Evolutionary conservation across 192 early-diverging fungal species (phyloP).

Genomic region (Backusella parvicylindrica): DNA sequence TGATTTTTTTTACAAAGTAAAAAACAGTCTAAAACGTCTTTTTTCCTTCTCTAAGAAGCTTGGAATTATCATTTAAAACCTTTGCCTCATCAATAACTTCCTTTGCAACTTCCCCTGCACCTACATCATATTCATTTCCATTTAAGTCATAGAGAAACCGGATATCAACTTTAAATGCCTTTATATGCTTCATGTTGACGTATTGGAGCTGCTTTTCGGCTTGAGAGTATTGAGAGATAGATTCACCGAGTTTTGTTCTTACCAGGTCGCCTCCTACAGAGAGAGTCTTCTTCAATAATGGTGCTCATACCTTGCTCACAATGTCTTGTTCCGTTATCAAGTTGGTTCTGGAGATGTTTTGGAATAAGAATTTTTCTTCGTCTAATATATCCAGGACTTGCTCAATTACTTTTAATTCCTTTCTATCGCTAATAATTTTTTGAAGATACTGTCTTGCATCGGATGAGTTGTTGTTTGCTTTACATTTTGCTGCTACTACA

Average conservation of each 20-base stretch:
- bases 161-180: constrained; percentile 7
- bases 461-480: constrained; percentile 5
- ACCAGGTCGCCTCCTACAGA: constrained; percentile 4
- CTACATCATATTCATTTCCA: background rate
- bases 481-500: constrained; percentile 3
- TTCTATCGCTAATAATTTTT: constrained; percentile 3
- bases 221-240: background rate
- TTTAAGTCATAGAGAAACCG: background rate
- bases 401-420: background rate
- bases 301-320: constrained; percentile 3
- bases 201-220: constrained; percentile 2
- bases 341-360: background rate
- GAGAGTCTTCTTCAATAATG: constrained; percentile 2
- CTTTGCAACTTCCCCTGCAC: background rate
- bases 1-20: too few species aligned
- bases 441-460: constrained; percentile 3
- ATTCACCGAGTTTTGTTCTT: background rate
- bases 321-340: background rate
- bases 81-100: background rate
- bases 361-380: constrained; percentile 6
- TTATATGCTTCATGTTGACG: background rate
- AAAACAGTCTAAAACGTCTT: constrained; percentile 6
- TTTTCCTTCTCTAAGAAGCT: constrained; percentile 8
- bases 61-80: background rate
- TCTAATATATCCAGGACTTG: constrained; percentile 5